Evolutionary conservation across 192 early-diverging fungal genomes (phyloP), one percentile per base, ranked within the genome.

Genomic region (Jimgerdemannia lactiflua): DNA sequence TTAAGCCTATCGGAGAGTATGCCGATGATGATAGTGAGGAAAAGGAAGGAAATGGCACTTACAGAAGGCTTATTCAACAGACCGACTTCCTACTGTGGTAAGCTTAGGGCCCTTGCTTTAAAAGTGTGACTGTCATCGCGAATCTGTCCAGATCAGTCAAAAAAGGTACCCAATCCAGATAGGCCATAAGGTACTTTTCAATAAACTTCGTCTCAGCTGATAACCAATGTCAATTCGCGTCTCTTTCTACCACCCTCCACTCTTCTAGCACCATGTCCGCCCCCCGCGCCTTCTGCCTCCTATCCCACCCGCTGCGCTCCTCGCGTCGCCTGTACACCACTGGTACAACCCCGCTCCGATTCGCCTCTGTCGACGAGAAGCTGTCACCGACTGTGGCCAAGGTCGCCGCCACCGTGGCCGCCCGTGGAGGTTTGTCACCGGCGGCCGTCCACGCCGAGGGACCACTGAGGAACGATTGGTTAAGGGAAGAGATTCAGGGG

Each of bases 401-500:
- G 74, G 73, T 67, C 74, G 78, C 74, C 74, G 80, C 70, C 70
- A 73, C 74, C 72, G 75, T 74, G 75, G 75, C 74, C 54, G 70
- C 74, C 69, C 79, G 75, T 71, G 65, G 39, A 59, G 71, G 76
- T 4, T 66, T 85, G 64, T 83, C 85, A 19, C 80, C 84, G 29
- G 88, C 85, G 65, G 88, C 85, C 67, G 8, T 74, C 41, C 85
- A 85, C 77, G 83, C 88, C 40, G 70, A 72, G 67, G 79, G 83
- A 39, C 84, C 81, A 41, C 67, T 88, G 11, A 83, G 91, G 49
- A 89, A 85, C 71, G 89, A 94, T 79, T 95, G 94, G 94, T 85
- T 85, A 49, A 83, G 86, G 76, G 88, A 90, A 67, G 91, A 93
- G 76, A 91, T 95, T 64, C 84, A 90, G 76, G 78, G 78, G 42